Base-by-base conservation (phyloP, 208 protist genomes). In the Trichomonas gallinae region DNA sequence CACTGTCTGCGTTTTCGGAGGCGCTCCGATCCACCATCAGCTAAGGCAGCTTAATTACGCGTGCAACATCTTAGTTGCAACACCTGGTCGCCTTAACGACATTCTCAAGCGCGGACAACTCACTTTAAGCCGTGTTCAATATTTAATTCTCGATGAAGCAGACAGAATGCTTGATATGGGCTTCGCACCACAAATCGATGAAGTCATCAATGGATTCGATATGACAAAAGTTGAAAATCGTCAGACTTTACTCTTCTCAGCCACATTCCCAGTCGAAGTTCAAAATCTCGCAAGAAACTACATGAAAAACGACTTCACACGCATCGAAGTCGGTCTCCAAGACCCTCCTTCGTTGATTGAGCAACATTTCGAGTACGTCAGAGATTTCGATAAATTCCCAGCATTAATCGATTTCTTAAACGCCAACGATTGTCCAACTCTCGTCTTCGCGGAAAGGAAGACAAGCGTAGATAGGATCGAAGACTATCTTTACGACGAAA, bases 231-330 rank as follows among this genome's bases (percentile, higher is more conserved):
- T 89, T 4, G 87, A 91, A n/a, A 83, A 97, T 2, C 98, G 99
- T 87, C 99, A 99, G 96, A 99, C 99, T n/a, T 98, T 99, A 21
- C 99, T 99, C 98, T 99, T 99, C 97, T 99, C 98, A 42, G 99
- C 99, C 23, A 99, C 99, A 83, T 99, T 99, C 98, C 99, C 99
- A 38, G 98, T 98, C 36, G 99, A 99, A 97, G 99, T 99, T 96
- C 99, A 99, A 98, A 98, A 98, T 96, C 98, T 99, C 31, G 99
- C 99, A 0, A 97, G 98, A 46, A 46, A 96, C 21, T 97, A 97
- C 96, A 82, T 97, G 96, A 96, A 96, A 81, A 38, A 23, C 0
- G 97, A 98, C 97, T 97, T 96, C 46, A 83, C 97, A 15, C 96
- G 96, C n/a, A 58, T 98, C n/a, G 96, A 97, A 26, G 97, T 98